Conservation (phyloP, 441 rosid genomes). For the Gossypium gossypioides region DNA sequence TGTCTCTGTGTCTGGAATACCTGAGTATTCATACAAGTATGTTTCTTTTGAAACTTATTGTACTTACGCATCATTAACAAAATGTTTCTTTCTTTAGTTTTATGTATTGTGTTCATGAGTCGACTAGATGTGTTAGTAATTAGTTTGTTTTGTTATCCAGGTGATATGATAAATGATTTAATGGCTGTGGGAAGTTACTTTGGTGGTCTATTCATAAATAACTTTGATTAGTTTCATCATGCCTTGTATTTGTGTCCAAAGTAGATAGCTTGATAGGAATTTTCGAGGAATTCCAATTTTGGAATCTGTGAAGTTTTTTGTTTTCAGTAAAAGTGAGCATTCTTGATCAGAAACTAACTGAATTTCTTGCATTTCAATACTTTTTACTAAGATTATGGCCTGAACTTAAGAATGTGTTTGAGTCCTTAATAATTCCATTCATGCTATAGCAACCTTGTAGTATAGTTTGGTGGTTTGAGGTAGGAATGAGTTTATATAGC, state of each 20-base stretch:
- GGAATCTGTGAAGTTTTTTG: not conserved
- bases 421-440: not conserved
- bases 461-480: not conserved
- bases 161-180: not conserved
- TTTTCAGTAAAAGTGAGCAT: not conserved
- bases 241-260: not conserved
- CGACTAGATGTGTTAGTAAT: not conserved
- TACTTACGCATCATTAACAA: not conserved
- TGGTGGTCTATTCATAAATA: not conserved
- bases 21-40: conserved; percentile 84
- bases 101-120: not conserved
- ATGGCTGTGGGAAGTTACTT: not conserved
- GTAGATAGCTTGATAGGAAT: not conserved
- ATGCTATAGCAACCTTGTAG: not conserved
- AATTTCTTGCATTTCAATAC: not conserved
- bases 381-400: not conserved
- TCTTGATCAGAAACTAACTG: not conserved
- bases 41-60: conserved; percentile 14
- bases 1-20: conserved; percentile 79
- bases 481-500: not conserved
- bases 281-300: not conserved
- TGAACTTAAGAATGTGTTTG: not conserved
- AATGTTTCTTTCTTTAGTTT: not conserved
- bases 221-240: not conserved
- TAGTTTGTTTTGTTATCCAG: not conserved